Percentiles rank a stretch among this genome's conserved stretches.
Evolutionary conservation across 2,329 filamentous ascomycete genomes (phyloP).

Genomic region (Aphanocladium album): DNA sequence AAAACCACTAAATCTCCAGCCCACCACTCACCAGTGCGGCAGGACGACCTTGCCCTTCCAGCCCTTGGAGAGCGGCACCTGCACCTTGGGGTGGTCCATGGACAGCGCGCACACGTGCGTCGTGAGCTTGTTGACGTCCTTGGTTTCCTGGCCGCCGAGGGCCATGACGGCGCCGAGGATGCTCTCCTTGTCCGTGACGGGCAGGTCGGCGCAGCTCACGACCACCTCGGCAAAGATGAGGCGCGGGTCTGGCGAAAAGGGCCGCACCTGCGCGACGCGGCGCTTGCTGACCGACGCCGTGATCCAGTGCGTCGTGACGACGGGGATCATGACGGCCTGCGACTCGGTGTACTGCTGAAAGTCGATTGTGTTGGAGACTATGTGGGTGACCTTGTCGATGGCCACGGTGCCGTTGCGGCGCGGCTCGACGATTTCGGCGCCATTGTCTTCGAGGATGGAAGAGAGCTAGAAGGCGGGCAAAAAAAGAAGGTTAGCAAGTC

Average conservation of each 20-base stretch:
- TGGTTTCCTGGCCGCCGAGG: slow-evolving; percentile 77
- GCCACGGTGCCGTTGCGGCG: slow-evolving; percentile 44
- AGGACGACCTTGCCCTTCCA: slow-evolving; percentile 77
- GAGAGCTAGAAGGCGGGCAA: slow-evolving; percentile 31
- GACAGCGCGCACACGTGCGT: slow-evolving; percentile 87
- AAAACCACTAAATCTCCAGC: neutral
- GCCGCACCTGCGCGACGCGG: slow-evolving; percentile 71
- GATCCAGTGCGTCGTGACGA: slow-evolving; percentile 81
- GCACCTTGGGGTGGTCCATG: slow-evolving; percentile 67
- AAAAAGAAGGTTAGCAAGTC: neutral
- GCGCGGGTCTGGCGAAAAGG: slow-evolving; percentile 84
- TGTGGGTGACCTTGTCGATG: slow-evolving; percentile 47
- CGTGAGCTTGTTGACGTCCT: slow-evolving; percentile 64
- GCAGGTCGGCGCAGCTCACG: slow-evolving; percentile 78
- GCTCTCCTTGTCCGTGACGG: slow-evolving; percentile 80
- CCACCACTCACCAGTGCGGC: slow-evolving; percentile 70
- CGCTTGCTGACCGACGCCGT: slow-evolving; percentile 61
- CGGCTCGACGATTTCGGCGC: slow-evolving; percentile 44
- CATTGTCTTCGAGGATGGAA: slow-evolving; percentile 41
- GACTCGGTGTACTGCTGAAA: slow-evolving; percentile 81
- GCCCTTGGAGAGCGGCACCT: slow-evolving; percentile 56
- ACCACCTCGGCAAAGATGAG: slow-evolving; percentile 85
- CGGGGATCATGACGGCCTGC: slow-evolving; percentile 71
- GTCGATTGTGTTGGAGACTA: slow-evolving; percentile 71
- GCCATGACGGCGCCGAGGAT: slow-evolving; percentile 87